phyloP scores from a whole-genome alignment of 495 filamentous ascomycete species.

The Neurospora sp. region DNA sequence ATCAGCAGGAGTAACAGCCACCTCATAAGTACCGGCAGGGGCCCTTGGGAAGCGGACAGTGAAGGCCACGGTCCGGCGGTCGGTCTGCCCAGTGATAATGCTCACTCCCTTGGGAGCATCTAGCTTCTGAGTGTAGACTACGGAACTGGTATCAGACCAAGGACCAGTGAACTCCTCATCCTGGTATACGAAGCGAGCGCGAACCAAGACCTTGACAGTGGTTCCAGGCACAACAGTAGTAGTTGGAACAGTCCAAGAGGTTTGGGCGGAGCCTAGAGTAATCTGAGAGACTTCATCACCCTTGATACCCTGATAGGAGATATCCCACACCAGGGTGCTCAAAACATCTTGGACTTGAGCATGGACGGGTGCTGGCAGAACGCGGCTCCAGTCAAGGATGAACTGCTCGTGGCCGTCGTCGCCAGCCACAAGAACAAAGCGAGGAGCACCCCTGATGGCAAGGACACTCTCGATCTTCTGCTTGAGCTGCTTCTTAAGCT shows the following conservation, averaged over 20 bases:
- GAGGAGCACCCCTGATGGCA: background rate
- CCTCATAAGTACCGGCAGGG: background rate
- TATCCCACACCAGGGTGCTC: background rate
- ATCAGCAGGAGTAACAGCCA: background rate
- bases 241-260: background rate
- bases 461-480: background rate
- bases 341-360: background rate
- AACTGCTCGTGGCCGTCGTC: background rate
- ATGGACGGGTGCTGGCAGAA: background rate
- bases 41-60: background rate
- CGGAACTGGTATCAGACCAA: background rate
- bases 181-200: background rate
- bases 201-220: background rate
- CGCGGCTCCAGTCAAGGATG: background rate
- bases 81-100: background rate
- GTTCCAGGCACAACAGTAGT: background rate
- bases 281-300: background rate
- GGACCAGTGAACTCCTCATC: background rate
- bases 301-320: background rate
- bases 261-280: background rate
- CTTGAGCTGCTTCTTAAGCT: background rate
- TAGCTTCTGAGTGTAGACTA: background rate
- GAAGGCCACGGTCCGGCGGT: background rate
- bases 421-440: background rate
- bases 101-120: background rate